Evolutionary conservation across 192 early-diverging fungal species (phyloP), one percentile per base, ranked within the genome.

Genomic region (Coemansia sp.): DNA sequence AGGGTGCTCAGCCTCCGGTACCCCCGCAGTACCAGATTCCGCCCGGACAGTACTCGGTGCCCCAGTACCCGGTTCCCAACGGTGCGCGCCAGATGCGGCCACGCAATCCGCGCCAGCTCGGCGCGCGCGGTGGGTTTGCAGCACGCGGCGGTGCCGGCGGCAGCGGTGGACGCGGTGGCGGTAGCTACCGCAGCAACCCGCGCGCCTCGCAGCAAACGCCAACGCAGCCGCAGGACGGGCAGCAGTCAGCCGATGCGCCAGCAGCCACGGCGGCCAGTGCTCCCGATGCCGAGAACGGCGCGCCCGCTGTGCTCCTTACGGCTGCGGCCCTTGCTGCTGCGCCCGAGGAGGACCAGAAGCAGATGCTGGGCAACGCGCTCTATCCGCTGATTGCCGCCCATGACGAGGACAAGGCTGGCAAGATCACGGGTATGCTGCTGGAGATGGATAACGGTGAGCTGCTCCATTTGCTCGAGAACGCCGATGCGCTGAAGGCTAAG

Each of bases 341-440:
- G 41, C 85, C 88, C 40, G 81, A 90, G 41, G 95, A 95, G 51
- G 85, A 90, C 66, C 95, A 98, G 85, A 99, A 99, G 86, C 94
- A 94, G 75, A 90, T 94, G 84, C 89, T 99, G 22, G 98, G 98
- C 67, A 96, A 99, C 86, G 88, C 90, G 54, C 86, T 99, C 54
- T 99, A 94, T 85, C 95, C 95, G 11, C 84, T 90, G 49, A 95
- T 99, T 67, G 83, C 87, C 64, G 64, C 47, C 12, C 68, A 70
- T 46, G 87, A 93, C 74, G 87, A 88, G 58, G 85, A 89, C 37
- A 82, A 86, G 63, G 94, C 96, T 61, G 94, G 95, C 71, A 98
- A 99, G 90, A 94, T 99, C 77, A 98, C 96, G 39, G 98, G 98
- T 65, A 98, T 99, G 96, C 87, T 96, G 62, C 86, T 98, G 57